Evolutionary conservation across 1,139 yeast genomes (phyloP).

Genomic region (Suhomyces maxii): DNA sequence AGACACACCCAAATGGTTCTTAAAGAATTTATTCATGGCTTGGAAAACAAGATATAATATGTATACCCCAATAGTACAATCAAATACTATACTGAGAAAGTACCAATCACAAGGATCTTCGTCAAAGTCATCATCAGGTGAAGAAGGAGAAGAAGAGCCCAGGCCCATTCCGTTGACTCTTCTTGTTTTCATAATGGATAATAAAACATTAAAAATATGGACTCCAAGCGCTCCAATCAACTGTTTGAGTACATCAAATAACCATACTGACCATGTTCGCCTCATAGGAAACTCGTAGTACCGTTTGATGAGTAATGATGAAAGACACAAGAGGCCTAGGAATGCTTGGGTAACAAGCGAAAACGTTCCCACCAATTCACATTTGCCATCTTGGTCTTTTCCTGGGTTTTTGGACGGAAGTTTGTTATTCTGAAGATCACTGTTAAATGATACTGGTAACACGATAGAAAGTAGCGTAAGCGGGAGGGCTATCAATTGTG

Average conservation of each 20-base stretch:
- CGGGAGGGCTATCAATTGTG: constrained; percentile 12
- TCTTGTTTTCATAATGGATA: constrained; percentile 56
- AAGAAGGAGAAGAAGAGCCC: constrained; percentile 1
- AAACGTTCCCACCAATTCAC: constrained; percentile 73
- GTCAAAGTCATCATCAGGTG: constrained; percentile 11
- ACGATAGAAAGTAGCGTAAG: constrained; percentile 8
- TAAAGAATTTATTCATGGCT: constrained; percentile 45
- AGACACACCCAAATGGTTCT: constrained; percentile 32
- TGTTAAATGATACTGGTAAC: constrained; percentile 11
- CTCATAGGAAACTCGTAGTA: constrained; percentile 74
- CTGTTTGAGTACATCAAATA: constrained; percentile 87
- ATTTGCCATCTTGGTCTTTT: constrained; percentile 27
- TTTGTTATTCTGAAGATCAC: background rate
- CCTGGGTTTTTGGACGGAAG: constrained; percentile 5
- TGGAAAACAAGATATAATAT: constrained; percentile 59
- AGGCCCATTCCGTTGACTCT: constrained; percentile 7
- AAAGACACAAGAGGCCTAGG: constrained; percentile 74
- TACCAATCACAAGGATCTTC: constrained; percentile 87
- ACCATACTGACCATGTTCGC: constrained; percentile 87
- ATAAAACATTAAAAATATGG: constrained; percentile 73
- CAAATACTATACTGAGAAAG: constrained; percentile 81
- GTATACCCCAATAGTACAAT: constrained; percentile 94
- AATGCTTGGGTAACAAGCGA: constrained; percentile 63
- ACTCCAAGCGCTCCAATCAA: constrained; percentile 82
- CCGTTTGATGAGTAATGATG: constrained; percentile 74